Evolutionary conservation across 2,329 filamentous ascomycete species (phyloP).

Genomic region (Diaporthe helianthi): DNA sequence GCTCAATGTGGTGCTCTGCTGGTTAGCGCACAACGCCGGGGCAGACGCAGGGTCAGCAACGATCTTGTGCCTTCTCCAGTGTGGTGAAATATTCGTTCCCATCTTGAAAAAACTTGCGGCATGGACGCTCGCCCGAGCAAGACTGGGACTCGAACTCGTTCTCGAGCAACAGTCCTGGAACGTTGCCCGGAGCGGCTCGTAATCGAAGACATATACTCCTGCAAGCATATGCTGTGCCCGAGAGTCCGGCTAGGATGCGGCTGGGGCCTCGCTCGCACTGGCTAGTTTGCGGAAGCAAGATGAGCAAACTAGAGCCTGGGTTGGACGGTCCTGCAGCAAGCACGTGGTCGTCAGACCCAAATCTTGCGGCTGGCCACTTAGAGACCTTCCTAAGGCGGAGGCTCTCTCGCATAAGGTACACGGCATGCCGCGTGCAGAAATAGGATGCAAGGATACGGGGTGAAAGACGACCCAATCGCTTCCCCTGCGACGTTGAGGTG

Average conservation of each 20-base stretch:
- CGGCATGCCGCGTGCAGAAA: conserved; percentile 16
- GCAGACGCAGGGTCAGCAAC: no score
- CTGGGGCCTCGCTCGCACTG: background rate
- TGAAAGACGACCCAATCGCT: background rate
- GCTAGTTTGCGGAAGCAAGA: background rate
- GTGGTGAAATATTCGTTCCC: background rate
- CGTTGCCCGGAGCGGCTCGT: background rate
- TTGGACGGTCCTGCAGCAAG: background rate
- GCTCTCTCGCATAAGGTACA: background rate
- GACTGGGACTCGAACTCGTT: background rate
- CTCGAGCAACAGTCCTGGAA: no score
- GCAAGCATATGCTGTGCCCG: background rate
- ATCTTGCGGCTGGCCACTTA: conserved; percentile 2
- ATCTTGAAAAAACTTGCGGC: background rate
- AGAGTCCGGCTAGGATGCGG: background rate
- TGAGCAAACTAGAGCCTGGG: background rate
- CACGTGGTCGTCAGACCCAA: conserved; percentile 16
- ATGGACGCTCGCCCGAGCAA: background rate
- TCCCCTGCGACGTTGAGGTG: background rate
- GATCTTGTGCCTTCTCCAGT: background rate
- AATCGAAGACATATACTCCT: background rate
- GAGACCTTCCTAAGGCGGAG: conserved; percentile 9
- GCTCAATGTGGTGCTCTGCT: background rate
- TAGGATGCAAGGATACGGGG: conserved; percentile 5
- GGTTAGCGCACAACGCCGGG: background rate